phyloP scores from a whole-genome alignment of 2,329 filamentous ascomycete genomes.

The Aspergillus hortae region DNA sequence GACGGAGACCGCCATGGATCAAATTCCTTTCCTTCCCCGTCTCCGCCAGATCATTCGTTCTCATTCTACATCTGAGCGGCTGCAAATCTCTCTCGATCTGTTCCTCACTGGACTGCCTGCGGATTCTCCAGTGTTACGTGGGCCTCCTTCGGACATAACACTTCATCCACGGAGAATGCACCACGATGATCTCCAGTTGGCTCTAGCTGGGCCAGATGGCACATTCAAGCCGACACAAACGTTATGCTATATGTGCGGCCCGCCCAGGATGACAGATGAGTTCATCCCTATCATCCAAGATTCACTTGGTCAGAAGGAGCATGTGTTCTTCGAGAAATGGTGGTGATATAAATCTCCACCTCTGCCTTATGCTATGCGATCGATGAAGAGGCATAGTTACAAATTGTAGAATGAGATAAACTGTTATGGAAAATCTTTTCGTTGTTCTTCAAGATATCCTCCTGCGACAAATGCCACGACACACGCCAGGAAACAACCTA shows the following conservation, averaged over 20 bases:
- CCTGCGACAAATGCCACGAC: background rate
- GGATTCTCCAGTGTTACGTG: conserved; percentile 6
- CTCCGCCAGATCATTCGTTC: conserved; percentile 36
- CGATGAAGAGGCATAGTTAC: background rate
- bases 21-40: conserved; percentile 48
- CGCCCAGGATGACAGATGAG: conserved; percentile 66
- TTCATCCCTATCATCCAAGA: conserved; percentile 47
- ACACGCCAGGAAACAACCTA: background rate
- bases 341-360: conserved; percentile 44
- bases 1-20: conserved; percentile 18
- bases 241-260: conserved; percentile 66
- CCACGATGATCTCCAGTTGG: conserved; percentile 32
- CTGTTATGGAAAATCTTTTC: background rate
- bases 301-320: conserved; percentile 43
- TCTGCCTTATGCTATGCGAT: background rate
- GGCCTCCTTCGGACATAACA: conserved; percentile 20
- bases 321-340: conserved; percentile 61
- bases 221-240: conserved; percentile 31
- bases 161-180: conserved; percentile 33
- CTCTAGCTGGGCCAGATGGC: conserved; percentile 28
- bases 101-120: conserved; percentile 29
- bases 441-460: background rate
- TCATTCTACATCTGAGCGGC: conserved; percentile 22
- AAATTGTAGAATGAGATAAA: background rate
- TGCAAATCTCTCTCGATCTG: conserved; percentile 31